Conservation (phyloP, 176 grass and related monocot species). For the Carex kokanica region DNA sequence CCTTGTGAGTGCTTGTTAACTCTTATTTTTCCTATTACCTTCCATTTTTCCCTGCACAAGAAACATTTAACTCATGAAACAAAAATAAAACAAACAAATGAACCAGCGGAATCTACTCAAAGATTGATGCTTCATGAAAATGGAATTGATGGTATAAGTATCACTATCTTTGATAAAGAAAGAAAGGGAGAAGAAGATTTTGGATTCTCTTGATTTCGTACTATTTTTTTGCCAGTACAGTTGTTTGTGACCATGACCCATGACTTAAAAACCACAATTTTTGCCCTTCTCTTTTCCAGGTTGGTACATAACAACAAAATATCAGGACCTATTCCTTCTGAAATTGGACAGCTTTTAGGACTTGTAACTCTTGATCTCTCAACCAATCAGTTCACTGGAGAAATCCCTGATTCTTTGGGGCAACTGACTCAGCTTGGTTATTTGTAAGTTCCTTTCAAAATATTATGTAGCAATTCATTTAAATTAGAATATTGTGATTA, state of each 20-base stretch:
- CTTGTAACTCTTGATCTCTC: slow-evolving; percentile 85
- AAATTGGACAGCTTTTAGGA: slow-evolving; percentile 74
- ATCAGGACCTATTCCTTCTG: slow-evolving; percentile 74
- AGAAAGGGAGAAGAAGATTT: background rate
- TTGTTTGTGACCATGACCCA: background rate
- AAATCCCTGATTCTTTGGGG: slow-evolving; percentile 83
- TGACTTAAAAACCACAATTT: slow-evolving; percentile 17
- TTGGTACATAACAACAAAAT: slow-evolving; percentile 94
- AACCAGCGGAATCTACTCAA: background rate
- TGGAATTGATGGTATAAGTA: background rate
- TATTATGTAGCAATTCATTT: background rate
- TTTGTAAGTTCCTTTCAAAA: slow-evolving; percentile 52
- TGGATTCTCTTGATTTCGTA: slow-evolving; percentile 19
- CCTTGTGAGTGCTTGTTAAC: slow-evolving; percentile 50
- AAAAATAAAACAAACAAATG: background rate
- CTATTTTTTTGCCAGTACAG: background rate
- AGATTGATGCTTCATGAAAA: background rate
- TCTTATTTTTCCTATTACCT: background rate
- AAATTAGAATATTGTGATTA: slow-evolving; percentile 4
- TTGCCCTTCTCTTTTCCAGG: slow-evolving; percentile 32
- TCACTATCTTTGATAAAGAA: background rate
- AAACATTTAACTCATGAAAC: background rate
- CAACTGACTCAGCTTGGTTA: slow-evolving; percentile 74
- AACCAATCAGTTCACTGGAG: slow-evolving; percentile 69
- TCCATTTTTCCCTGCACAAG: slow-evolving; percentile 2